Evolutionary conservation across 2,329 filamentous ascomycete species (phyloP), one percentile per base, ranked within the genome.

Genomic region (Cladobotryum mycophilum): DNA sequence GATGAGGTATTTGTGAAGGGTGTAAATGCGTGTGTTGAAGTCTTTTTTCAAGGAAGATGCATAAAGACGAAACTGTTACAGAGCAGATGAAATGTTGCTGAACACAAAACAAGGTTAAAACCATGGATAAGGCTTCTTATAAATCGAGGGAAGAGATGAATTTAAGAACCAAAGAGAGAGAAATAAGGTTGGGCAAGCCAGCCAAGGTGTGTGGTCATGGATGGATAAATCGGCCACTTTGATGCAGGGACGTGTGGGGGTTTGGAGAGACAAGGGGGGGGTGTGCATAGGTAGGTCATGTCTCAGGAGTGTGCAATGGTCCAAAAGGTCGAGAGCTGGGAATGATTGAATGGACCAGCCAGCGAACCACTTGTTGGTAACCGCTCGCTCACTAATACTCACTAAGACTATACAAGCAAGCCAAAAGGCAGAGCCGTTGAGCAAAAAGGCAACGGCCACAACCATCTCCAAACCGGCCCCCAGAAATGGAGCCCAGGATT

Each of bases 121-220:
- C 25, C 45, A 42, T 40, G 41, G 30, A 43, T 47, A 51, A 35
- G 47, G 46, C 44, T 40, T 44, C 38, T 44, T 43, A 51, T 47
- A 52, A 45, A 45, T 22, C n/a, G 25, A 18, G 8, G 22, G 43
- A 35, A 33, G 33, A 42, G 38, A 46, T 49, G 25, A 37, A 35
- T n/a, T 35, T 20, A 38, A 42, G 42, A 46, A 53, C 41, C 40
- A 42, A 49, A 42, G 47, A n/a, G 51, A 49, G 47, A 53, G 48
- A 53, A 53, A 51, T 53, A 53, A 53, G 51, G 51, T 53, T 53
- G 48, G 51, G 48, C 48, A 34, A 53, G 48, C 41, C 51, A 47
- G 40, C 35, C 35, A 41, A 51, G 41, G 51, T 41, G 48, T 53
- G 51, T 47, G 48, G 51, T 51, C 51, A 51, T 51, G 51, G 48